A percentile compares a stretch with the other conserved stretches of the same genome.
phyloP scores from a whole-genome alignment of 352 stramenopile species.

The Phytopythium litorale region DNA sequence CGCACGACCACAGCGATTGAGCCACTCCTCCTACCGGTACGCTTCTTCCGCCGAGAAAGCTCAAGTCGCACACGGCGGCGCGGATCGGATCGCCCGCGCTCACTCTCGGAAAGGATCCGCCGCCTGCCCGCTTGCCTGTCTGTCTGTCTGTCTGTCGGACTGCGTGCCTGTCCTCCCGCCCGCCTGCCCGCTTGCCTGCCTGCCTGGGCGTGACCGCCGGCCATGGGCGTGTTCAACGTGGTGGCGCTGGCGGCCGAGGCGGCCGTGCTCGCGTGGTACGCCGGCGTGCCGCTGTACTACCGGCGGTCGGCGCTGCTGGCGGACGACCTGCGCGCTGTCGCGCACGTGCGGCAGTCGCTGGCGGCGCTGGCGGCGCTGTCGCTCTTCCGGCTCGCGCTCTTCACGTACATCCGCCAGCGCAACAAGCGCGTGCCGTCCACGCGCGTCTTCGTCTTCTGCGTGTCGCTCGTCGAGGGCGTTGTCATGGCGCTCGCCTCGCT shows the following conservation, averaged over 20 bases:
- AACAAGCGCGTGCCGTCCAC: constrained; percentile 74
- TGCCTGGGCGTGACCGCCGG: no score
- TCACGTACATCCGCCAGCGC: constrained; percentile 60
- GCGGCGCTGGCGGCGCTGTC: constrained; percentile 48
- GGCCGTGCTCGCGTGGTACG: constrained; percentile 58
- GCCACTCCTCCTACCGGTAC: no score
- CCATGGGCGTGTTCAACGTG: constrained; percentile 70
- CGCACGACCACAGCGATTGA: no score
- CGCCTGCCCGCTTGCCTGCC: no score
- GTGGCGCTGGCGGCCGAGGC: constrained; percentile 50
- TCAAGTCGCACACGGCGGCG: no score
- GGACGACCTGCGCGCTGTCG: constrained; percentile 28
- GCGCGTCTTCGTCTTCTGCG: constrained; percentile 75
- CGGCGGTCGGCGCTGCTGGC: constrained; percentile 24
- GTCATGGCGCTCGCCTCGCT: constrained; percentile 44
- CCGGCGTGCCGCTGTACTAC: constrained; percentile 31
- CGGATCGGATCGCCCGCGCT: no score
- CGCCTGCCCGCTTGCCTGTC: no score
- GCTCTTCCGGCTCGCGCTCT: constrained; percentile 46
- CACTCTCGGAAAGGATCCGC: no score
- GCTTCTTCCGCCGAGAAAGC: no score
- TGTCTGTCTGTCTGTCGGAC: no score
- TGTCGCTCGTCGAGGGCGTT: constrained; percentile 53
- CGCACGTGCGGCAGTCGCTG: constrained; percentile 68
- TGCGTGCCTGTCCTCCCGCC: no score